Evolutionary conservation across 75 land plant genomes (phyloP), one percentile per base, ranked within the genome.

Genomic region (Isoetes taiwanensis): DNA sequence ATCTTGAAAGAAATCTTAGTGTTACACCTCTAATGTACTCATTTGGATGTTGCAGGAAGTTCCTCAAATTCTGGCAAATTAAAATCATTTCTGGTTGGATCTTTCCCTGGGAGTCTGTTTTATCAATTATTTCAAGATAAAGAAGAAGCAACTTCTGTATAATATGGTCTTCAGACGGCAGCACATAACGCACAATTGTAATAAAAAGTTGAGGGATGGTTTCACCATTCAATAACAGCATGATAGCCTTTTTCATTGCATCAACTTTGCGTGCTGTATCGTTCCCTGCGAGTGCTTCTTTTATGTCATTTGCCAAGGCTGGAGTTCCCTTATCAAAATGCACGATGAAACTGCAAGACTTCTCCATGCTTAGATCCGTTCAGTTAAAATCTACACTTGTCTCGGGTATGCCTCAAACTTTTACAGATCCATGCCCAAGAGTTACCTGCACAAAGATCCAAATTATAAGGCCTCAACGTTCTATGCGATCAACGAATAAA

Each of bases 21-120:
- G 95, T 81, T 21, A 88, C 95, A 2, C 95, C 95, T n/a, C 95
- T 76, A 30, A 88, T 85, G 59, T 88, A 88, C 71, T 88, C 95
- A 58, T 88, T 88, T 8, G 95, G 95, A 32, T 76, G 79, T 64
- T 88, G 95, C 23, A 87, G 76, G 59, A 80, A 84, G 67, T 87
- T 87, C 32, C 94, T 59, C 3, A 85, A 62, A 68, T 85, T 85
- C 58, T 85, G 90, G 65, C 95, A 85, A 43, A 85, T 85, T 33
- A 88, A 73, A 57, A 88, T 88, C 90, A 88, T 83, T 41, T 81
- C 85, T 1, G 85, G 86, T 9, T 80, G 64, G 32, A 82, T 72
- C 54, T 67, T 59, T 5, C 86, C 86, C 28, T 50, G 56, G 32
- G 80, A 54, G 29, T 82, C 86, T 0, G 80, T 82, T 59, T 82